phyloP scores from a whole-genome alignment of 768 basidiomycete species.

The Plicaturopsis crispa region DNA sequence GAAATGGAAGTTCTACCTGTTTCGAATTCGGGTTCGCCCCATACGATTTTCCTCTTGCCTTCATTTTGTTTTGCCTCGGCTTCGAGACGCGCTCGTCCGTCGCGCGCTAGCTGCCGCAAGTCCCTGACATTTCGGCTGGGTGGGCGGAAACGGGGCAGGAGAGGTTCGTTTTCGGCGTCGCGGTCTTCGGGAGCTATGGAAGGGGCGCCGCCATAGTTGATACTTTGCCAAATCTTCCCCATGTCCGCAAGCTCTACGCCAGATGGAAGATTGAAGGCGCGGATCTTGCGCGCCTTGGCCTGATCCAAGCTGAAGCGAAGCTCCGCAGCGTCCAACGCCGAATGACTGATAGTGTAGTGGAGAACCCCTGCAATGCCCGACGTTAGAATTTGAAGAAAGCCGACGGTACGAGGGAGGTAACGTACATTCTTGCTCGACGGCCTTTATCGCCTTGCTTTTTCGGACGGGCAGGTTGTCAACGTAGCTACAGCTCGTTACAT shows the following conservation, averaged over 20 bases:
- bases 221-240: slow-evolving; percentile 21
- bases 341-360: not conserved
- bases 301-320: not conserved
- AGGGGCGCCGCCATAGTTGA: slow-evolving; percentile 20
- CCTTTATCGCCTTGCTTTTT: slow-evolving; percentile 29
- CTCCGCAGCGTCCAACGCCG: not conserved
- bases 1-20: too few species aligned
- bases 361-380: slow-evolving; percentile 22
- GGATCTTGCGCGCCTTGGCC: slow-evolving; percentile 7
- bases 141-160: slow-evolving; percentile 25
- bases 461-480: slow-evolving; percentile 27
- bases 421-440: slow-evolving; percentile 22
- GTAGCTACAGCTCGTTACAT: slow-evolving; percentile 39
- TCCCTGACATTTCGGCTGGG: slow-evolving; percentile 25
- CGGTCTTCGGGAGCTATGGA: too few species aligned
- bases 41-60: slow-evolving; percentile 41
- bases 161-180: slow-evolving; percentile 7
- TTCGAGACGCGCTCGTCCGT: slow-evolving; percentile 34
- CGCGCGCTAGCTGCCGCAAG: slow-evolving; percentile 39
- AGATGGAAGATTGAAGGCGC: slow-evolving; percentile 9
- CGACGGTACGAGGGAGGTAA: slow-evolving; percentile 1
- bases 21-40: slow-evolving; percentile 21
- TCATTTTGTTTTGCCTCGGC: slow-evolving; percentile 25
- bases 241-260: slow-evolving; percentile 16
- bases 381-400: slow-evolving; percentile 4